Conservation (phyloP, 768 basidiomycete species). For the Russula sp. region DNA sequence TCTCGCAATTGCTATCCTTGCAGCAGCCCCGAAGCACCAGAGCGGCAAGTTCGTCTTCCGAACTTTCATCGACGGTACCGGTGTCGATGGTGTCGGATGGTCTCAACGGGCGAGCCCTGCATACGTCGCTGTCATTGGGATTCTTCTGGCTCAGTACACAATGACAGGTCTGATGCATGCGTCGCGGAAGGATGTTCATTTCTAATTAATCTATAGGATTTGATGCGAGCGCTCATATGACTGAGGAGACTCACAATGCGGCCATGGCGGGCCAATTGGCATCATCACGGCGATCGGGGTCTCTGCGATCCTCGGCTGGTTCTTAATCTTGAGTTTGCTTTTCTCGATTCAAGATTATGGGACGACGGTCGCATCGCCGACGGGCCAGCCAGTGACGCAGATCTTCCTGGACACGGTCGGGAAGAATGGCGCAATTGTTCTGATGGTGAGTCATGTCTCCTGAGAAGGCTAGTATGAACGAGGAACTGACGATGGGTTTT, state of each 20-base stretch:
- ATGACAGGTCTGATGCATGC: conserved; percentile 51
- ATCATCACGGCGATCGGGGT: conserved; percentile 71
- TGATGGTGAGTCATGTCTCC: conserved; percentile 51
- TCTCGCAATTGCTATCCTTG: conserved; percentile 65
- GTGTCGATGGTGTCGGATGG: conserved; percentile 55
- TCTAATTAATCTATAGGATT: conserved; percentile 47
- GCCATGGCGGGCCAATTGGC: conserved; percentile 63
- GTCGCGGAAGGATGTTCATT: neutral
- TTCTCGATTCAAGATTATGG: conserved; percentile 76
- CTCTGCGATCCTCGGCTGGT: conserved; percentile 71
- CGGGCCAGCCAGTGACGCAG: conserved; percentile 72
- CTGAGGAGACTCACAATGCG: conserved; percentile 68
- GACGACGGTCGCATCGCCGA: conserved; percentile 48
- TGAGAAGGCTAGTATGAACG: neutral
- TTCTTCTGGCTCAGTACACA: conserved; percentile 75
- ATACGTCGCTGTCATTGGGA: conserved; percentile 69
- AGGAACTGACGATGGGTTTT: neutral
- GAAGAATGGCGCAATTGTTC: conserved; percentile 64
- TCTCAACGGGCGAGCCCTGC: conserved; percentile 60
- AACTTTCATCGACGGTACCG: conserved; percentile 69
- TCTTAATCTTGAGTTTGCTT: conserved; percentile 65
- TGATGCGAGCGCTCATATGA: conserved; percentile 75
- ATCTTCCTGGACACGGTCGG: conserved; percentile 78
- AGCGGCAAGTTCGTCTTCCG: conserved; percentile 66
- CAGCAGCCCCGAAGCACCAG: conserved; percentile 68